These are phyloP conservation scores for Paralagenidium karlingii DNA, from an alignment of 352 stramenopile species.

Conservation along the genomic window DNA sequence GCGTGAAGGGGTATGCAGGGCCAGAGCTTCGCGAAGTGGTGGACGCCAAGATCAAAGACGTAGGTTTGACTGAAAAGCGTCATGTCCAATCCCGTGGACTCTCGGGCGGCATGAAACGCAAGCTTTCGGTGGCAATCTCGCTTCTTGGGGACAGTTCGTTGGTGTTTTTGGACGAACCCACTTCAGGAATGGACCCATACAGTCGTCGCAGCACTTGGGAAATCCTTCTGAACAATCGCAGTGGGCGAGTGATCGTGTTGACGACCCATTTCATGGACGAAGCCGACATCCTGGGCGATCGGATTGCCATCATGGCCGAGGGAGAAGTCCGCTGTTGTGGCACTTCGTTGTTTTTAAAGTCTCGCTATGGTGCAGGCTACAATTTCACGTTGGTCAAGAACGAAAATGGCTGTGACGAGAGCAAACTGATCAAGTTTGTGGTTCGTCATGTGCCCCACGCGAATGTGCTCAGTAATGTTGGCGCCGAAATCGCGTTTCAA, in stretches of 20 bases:
- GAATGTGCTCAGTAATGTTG: conserved; percentile 39
- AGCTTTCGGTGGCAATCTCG: conserved; percentile 81
- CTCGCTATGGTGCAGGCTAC: conserved; percentile 64
- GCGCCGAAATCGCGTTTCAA: conserved; percentile 65
- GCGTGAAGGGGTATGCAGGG: conserved; percentile 80
- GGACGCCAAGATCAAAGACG: conserved; percentile 66
- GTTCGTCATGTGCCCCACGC: conserved; percentile 18
- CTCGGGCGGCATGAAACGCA: conserved; percentile 82
- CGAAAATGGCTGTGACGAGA: conserved; percentile 5
- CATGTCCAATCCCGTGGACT: conserved; percentile 30
- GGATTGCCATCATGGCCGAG: conserved; percentile 76
- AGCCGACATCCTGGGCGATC: conserved; percentile 33
- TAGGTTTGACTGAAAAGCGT: conserved; percentile 86
- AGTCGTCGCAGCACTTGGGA: conserved; percentile 32
- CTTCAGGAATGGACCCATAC: conserved; percentile 23
- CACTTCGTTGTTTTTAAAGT: conserved; percentile 73
- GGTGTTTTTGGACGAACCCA: conserved; percentile 25
- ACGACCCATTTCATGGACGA: conserved; percentile 55
- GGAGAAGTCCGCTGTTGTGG: conserved; percentile 38
- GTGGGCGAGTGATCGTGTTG: conserved; percentile 28
- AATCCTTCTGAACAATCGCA: conserved; percentile 30
- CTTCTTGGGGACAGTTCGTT: conserved; percentile 69
- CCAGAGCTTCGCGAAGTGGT: conserved; percentile 8
- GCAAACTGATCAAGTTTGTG: conserved; percentile 12
- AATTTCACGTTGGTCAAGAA: conserved; percentile 38